Evolutionary conservation across 2,329 filamentous ascomycete genomes (phyloP).

Genomic region (Stemphylium vesicarium): DNA sequence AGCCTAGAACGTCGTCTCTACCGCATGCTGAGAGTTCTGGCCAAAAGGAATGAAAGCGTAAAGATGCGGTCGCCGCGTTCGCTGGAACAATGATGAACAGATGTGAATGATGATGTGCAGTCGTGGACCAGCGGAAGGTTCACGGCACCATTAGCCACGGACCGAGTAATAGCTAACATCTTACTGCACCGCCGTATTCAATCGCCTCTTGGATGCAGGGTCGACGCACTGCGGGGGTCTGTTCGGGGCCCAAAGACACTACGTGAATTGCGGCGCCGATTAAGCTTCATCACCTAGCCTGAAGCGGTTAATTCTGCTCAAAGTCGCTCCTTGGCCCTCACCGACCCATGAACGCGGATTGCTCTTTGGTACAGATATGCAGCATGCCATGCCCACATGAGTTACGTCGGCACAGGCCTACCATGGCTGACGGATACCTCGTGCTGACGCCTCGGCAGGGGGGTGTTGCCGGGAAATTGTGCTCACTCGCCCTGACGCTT

Average conservation of each 20-base stretch:
- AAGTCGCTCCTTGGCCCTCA: slow-evolving; percentile 30
- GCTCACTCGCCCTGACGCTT: slow-evolving; percentile 30
- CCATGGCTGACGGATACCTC: slow-evolving; percentile 7
- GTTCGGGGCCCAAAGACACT: slow-evolving; percentile 6
- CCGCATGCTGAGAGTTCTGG: slow-evolving; percentile 7
- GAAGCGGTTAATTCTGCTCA: slow-evolving; percentile 37
- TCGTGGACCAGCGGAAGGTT: not conserved
- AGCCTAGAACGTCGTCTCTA: not conserved
- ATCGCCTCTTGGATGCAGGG: slow-evolving; percentile 16
- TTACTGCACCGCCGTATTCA: slow-evolving; percentile 18
- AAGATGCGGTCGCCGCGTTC: not conserved
- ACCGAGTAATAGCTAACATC: slow-evolving; percentile 16
- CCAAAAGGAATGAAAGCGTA: not conserved
- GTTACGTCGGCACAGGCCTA: slow-evolving; percentile 12
- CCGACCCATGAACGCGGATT: slow-evolving; percentile 21
- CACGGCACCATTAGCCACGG: slow-evolving; percentile 19
- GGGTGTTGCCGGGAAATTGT: slow-evolving; percentile 3
- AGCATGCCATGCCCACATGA: slow-evolving; percentile 11
- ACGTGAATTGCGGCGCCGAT: slow-evolving; percentile 16
- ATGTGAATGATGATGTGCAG: not conserved
- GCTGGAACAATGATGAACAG: not conserved
- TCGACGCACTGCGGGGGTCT: slow-evolving; percentile 8
- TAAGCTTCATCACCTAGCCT: slow-evolving; percentile 27
- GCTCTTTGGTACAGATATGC: slow-evolving; percentile 4
- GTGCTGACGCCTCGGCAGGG: not conserved